Percentiles rank a stretch among this genome's conserved stretches.
Evolutionary conservation across 164 flowering plant species (phyloP).

Genomic region (Umbellularia californica): DNA sequence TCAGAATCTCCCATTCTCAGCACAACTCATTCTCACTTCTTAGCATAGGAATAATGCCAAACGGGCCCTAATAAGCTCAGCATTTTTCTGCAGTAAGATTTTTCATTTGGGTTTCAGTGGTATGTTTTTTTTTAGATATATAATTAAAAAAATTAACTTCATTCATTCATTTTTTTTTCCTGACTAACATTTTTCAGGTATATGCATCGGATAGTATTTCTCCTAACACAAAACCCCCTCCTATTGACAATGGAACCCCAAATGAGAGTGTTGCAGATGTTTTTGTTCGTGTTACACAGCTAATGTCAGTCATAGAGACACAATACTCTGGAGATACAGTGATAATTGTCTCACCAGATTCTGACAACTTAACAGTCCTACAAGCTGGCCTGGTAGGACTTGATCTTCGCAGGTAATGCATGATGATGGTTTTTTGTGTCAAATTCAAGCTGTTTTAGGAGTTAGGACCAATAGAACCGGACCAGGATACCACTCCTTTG

Average conservation of each 20-base stretch:
- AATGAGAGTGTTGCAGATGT: slow-evolving; percentile 88
- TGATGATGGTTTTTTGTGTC: not conserved
- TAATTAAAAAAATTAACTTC: not conserved
- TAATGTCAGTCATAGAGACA: slow-evolving; percentile 92
- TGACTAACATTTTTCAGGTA: slow-evolving; percentile 35
- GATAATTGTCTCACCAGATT: slow-evolving; percentile 87
- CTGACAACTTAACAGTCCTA: slow-evolving; percentile 80
- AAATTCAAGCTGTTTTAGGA: not conserved
- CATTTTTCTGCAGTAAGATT: not conserved
- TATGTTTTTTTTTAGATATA: not conserved
- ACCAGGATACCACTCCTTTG: not conserved
- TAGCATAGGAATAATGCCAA: too few relatives aligned
- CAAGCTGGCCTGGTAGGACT: slow-evolving; percentile 94
- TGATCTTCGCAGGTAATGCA: slow-evolving; percentile 70
- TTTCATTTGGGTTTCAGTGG: not conserved
- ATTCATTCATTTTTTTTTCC: not conserved
- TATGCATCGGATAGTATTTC: slow-evolving; percentile 76
- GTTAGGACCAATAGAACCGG: not conserved
- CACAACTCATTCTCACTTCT: too few relatives aligned
- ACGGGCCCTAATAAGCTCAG: not conserved
- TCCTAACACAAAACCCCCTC: slow-evolving; percentile 74
- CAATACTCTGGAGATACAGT: slow-evolving; percentile 85
- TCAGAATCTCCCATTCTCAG: too few relatives aligned
- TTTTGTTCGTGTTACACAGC: slow-evolving; percentile 93
- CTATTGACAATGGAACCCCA: slow-evolving; percentile 82